Conservation (phyloP, 2,329 filamentous ascomycete genomes). For the Colletotrichum gloeosporioides region DNA sequence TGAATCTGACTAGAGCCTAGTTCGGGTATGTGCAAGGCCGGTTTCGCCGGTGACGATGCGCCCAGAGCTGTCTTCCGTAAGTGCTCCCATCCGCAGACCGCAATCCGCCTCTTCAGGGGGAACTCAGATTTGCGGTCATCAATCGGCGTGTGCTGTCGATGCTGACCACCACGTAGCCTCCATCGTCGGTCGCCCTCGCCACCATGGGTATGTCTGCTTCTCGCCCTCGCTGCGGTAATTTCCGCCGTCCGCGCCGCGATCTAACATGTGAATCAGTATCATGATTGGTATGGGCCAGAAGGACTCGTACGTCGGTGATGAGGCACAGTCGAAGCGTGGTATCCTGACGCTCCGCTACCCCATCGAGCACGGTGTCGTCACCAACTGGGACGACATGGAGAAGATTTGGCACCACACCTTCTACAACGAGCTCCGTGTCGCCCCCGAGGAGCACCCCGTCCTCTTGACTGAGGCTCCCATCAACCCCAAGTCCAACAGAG, state of each 20-base stretch:
- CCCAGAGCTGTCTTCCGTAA: constrained; percentile 99
- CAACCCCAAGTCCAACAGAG: constrained; percentile 99
- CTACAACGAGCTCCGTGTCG: constrained; percentile 99
- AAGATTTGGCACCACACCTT: constrained; percentile 99
- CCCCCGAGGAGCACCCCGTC: constrained; percentile 99
- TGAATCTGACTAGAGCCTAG: constrained; percentile 59
- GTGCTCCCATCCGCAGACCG: constrained; percentile 50
- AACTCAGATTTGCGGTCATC: not conserved
- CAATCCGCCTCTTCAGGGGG: constrained; percentile 1
- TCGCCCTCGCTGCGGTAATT: not conserved
- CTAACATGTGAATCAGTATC: constrained; percentile 70
- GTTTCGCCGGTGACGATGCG: constrained; percentile 99
- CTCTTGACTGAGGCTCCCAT: constrained; percentile 99
- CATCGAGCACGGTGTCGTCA: constrained; percentile 99
- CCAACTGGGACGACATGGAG: constrained; percentile 99
- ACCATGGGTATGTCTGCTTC: constrained; percentile 86
- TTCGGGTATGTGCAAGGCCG: constrained; percentile 99
- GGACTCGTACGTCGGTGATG: constrained; percentile 99
- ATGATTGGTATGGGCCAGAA: constrained; percentile 99
- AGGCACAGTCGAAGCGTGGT: constrained; percentile 99
- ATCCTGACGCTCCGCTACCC: constrained; percentile 99
- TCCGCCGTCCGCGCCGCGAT: constrained; percentile 16
- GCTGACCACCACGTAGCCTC: constrained; percentile 71
- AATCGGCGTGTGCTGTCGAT: not conserved
- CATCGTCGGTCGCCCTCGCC: constrained; percentile 99